Conservation (phyloP, 2,329 filamentous ascomycete species). For the Metarhizium album region DNA sequence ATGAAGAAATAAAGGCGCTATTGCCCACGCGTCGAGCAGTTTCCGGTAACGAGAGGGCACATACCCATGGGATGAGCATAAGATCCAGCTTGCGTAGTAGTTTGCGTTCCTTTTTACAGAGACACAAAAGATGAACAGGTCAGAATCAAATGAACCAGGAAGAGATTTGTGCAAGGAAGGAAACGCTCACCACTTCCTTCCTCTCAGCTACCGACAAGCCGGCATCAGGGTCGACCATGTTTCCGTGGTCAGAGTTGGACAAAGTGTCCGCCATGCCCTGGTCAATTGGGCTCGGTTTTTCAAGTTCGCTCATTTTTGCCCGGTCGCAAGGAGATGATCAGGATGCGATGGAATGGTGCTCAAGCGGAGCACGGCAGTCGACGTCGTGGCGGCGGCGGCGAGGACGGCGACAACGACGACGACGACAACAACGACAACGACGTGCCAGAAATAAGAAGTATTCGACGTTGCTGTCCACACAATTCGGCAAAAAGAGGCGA, state of each 20-base stretch:
- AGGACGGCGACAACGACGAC: background rate
- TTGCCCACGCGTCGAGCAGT: too few relatives aligned
- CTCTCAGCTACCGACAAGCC: slow-evolving; percentile 53
- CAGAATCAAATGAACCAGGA: background rate
- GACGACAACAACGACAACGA: background rate
- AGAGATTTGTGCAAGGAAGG: background rate
- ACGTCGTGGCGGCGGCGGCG: background rate
- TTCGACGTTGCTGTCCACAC: background rate
- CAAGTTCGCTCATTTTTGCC: slow-evolving; percentile 23
- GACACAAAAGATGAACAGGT: background rate
- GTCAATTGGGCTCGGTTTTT: slow-evolving; percentile 12
- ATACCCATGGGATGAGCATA: slow-evolving; percentile 48
- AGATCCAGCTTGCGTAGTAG: slow-evolving; percentile 52
- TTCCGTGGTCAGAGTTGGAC: slow-evolving; percentile 18
- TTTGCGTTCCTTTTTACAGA: slow-evolving; percentile 41
- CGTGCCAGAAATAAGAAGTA: background rate
- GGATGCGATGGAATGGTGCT: background rate
- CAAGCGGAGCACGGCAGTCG: background rate
- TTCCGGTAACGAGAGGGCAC: slow-evolving; percentile 7
- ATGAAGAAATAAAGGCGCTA: background rate
- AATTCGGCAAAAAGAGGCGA: background rate
- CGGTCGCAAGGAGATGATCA: background rate
- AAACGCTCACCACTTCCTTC: slow-evolving; percentile 43
- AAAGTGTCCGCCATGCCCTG: slow-evolving; percentile 17
- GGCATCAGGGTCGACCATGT: slow-evolving; percentile 39